Conservation (phyloP, 164 flowering plant genomes). For the Tetracentron sinense region DNA sequence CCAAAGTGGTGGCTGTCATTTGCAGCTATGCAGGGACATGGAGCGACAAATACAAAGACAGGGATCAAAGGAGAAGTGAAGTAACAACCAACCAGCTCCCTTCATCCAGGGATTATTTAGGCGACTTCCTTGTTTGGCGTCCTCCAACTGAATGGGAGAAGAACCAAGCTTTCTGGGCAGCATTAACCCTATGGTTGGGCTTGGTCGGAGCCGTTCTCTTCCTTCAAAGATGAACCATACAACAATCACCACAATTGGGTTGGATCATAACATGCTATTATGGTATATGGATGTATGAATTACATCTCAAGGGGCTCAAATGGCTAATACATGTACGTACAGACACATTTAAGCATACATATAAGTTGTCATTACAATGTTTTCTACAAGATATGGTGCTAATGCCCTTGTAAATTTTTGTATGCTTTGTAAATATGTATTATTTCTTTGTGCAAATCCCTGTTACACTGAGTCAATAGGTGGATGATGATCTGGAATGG, state of each 20-base stretch:
- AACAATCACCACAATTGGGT: not conserved
- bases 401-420: no score
- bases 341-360: no score
- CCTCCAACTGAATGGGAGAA: slow-evolving; percentile 64
- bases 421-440: no score
- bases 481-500: no score
- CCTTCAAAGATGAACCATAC: slow-evolving; percentile 35
- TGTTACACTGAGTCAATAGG: no score
- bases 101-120: slow-evolving; percentile 52
- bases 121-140: slow-evolving; percentile 63
- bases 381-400: no score
- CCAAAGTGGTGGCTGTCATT: not conserved
- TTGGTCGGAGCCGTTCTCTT: slow-evolving; percentile 66
- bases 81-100: slow-evolving; percentile 57
- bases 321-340: not conserved
- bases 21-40: slow-evolving; percentile 74
- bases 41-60: slow-evolving; percentile 68
- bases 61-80: slow-evolving; percentile 25
- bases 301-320: not conserved
- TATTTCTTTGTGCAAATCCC: no score
- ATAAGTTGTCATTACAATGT: no score
- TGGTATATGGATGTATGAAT: not conserved
- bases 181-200: slow-evolving; percentile 55
- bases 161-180: slow-evolving; percentile 53
- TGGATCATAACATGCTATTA: not conserved